Percentiles rank a stretch among this genome's conserved stretches.
phyloP scores from a whole-genome alignment of 306 rosid species.

The Cucurbita maxima region DNA sequence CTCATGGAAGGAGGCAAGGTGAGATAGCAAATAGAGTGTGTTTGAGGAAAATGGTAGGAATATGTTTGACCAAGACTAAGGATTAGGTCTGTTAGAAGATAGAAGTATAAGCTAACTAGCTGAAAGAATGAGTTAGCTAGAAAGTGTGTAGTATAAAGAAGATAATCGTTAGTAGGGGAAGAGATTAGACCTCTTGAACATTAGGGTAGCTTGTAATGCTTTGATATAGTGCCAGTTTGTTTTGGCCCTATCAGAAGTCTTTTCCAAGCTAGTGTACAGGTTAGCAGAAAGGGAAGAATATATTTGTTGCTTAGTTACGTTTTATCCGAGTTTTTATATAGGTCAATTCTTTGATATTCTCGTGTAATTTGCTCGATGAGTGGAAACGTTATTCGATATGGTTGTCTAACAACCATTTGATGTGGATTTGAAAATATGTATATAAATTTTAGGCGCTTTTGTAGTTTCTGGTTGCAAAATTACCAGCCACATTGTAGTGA shows the following conservation, averaged over 20 bases:
- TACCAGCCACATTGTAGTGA: not conserved
- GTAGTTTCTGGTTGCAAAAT: not conserved
- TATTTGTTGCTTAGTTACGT: not conserved
- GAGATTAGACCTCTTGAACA: not conserved
- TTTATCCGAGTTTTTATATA: too few relatives aligned
- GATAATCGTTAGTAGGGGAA: not conserved
- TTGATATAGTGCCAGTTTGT: not conserved
- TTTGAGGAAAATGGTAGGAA: not conserved
- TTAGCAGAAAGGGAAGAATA: not conserved
- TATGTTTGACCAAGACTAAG: not conserved
- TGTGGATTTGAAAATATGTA: not conserved
- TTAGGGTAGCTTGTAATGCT: not conserved
- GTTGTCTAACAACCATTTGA: not conserved
- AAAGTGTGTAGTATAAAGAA: not conserved
- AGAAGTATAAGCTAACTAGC: not conserved
- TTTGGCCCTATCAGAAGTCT: not conserved
- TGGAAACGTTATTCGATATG: too few relatives aligned
- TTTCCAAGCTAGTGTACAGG: not conserved
- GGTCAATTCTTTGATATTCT: not conserved
- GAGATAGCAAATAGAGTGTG: not conserved
- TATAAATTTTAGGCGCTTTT: not conserved
- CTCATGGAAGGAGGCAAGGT: not conserved
- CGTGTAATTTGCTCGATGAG: too few relatives aligned
- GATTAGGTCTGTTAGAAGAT: not conserved
- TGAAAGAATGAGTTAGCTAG: not conserved